These are phyloP conservation scores for Amanita inopinata DNA, from an alignment of 768 basidiomycete species.

Conservation along the genomic window DNA sequence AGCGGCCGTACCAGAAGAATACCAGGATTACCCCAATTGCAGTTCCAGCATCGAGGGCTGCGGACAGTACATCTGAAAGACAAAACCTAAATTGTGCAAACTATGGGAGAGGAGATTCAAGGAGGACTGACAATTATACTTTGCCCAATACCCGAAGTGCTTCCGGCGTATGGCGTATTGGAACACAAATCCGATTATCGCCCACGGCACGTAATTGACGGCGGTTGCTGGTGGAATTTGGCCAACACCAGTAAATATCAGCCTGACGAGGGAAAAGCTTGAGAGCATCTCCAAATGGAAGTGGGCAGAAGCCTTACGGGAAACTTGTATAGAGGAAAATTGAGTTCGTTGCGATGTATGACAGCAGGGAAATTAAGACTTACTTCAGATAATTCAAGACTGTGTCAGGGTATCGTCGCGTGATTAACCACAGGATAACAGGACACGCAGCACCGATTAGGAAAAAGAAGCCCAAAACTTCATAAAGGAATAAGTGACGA, in stretches of 20 bases:
- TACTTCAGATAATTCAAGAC: constrained; percentile 62
- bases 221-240: constrained; percentile 77
- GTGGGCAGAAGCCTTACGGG: constrained; percentile 27
- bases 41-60: constrained; percentile 67
- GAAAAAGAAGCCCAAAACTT: constrained; percentile 59
- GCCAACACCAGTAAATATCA: constrained; percentile 61
- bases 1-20: constrained; percentile 62
- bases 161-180: constrained; percentile 60
- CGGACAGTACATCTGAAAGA: constrained; percentile 55
- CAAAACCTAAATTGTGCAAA: neutral
- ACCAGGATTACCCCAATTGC: constrained; percentile 58
- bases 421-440: constrained; percentile 49
- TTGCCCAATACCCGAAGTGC: constrained; percentile 66
- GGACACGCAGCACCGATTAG: constrained; percentile 62
- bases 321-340: constrained; percentile 23
- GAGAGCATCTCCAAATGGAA: constrained; percentile 7
- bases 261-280: constrained; percentile 21
- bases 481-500: constrained; percentile 1
- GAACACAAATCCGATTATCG: constrained; percentile 67
- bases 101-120: neutral
- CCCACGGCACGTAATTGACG: constrained; percentile 79
- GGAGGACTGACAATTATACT: constrained; percentile 57
- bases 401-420: constrained; percentile 52
- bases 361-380: no score
- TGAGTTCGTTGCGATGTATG: neutral